phyloP scores from a whole-genome alignment of 1,284 basidiomycete species.

The Anthracocystis walkeri region DNA sequence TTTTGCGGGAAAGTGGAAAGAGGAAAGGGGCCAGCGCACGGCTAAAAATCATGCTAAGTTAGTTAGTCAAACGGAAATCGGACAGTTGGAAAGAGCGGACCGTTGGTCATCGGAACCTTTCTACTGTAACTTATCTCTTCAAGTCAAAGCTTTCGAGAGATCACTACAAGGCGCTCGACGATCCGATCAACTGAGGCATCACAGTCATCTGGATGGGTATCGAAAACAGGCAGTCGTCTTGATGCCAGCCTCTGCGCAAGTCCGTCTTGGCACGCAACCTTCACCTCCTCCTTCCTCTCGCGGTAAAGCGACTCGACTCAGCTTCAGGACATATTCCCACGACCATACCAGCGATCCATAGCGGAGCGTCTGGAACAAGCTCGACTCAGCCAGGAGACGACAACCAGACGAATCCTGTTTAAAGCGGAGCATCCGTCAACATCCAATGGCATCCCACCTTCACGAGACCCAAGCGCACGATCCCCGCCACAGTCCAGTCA shows the following conservation, averaged over 20 bases:
- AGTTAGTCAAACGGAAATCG: constrained; percentile 1
- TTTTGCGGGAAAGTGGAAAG: background rate
- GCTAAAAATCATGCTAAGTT: background rate
- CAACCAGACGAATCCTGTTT: background rate
- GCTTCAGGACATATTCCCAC: too few species aligned
- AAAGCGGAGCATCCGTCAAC: background rate
- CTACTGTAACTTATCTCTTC: constrained; percentile 4
- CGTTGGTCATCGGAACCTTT: constrained; percentile 1
- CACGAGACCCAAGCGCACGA: constrained; percentile 1
- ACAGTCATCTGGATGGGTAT: background rate
- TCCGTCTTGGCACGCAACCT: constrained; percentile 15
- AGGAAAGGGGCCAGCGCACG: constrained; percentile 7
- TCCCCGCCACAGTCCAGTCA: background rate
- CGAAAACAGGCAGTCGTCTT: background rate
- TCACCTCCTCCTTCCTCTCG: background rate
- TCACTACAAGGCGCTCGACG: background rate
- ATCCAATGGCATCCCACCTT: constrained; percentile 18
- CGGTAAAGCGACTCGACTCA: background rate
- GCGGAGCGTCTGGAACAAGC: background rate
- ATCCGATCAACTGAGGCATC: background rate
- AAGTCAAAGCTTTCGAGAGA: background rate
- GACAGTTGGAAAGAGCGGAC: background rate
- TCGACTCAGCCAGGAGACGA: constrained; percentile 1
- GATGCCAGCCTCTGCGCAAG: constrained; percentile 11
- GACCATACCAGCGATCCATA: background rate